Evolutionary conservation across 768 basidiomycete species (phyloP), one percentile per base, ranked within the genome.

Genomic region (Kwoniella europaea): DNA sequence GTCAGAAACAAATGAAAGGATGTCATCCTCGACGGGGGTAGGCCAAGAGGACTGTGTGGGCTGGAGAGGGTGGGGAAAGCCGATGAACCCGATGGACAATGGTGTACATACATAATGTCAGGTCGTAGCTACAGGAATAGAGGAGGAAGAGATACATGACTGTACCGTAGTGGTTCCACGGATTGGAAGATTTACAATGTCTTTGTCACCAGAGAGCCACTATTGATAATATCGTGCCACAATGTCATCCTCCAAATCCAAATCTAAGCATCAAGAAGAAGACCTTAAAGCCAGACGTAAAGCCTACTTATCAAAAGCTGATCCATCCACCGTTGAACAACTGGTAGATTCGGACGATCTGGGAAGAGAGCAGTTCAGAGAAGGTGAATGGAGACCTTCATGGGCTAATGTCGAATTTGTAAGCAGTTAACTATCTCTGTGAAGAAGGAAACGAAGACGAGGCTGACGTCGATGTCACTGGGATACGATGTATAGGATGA

Each of bases 361-460:
- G 43, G 73, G 69, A 55, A 72, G 69, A 54, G 70, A 73, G 42
- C 71, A 57, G 46, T 73, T 77, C 65, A 76, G 74, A 66, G 75
- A 80, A 55, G 79, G 75, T 12, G 68, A 76, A 59, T 81, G 81
- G 74, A 72, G 68, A 61, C 76, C 81, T 46, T 73, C 70, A 42
- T 83, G 82, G 82, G 76, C 76, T 42, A 71, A 73, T 66, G 76
- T 83, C 2, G 76, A 80, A 54, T 80, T 80, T 71, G 79, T 78
- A 69, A 76, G 76, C 74, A 4, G 20, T n/a, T 35, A 18, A 9
- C 1, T 24, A 42, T 46, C 61, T 35, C 35, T 7, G 35, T 27
- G 27, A 27, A 27, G 35, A 6, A 6, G 35, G 35, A 35, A 35
- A 35, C 35, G 5, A 35, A 35, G 35, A 35, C 35, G 6, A 35